Evolutionary conservation across 768 basidiomycete species (phyloP), one percentile per base, ranked within the genome.

Genomic region (Amyloporia xantha): DNA sequence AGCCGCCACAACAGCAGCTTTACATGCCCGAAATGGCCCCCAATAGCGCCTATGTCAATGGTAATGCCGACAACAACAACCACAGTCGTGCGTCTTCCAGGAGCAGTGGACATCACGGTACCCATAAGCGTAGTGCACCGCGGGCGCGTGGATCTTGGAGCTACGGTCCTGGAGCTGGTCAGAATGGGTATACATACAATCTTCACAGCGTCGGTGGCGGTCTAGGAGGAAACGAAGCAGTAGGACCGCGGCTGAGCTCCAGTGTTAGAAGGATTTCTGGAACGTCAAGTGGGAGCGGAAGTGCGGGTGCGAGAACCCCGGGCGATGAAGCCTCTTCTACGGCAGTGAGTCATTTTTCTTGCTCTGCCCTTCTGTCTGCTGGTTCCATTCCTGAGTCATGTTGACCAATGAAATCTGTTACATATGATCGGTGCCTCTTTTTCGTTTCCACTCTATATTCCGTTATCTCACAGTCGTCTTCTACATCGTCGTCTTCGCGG

Each of bases 251-350:
- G 40, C 66, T 89, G 51, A 84, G 67, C 49, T 68, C 70, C 17
- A 54, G 60, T 30, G 69, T 71, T 53, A 71, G 81, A 57, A 73
- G 82, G 60, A 67, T 66, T 41, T 62, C 72, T 23, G 73, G 74
- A 21, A 77, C 71, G 20, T 74, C 74, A 47, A 77, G 72, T 54
- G 69, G 59, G 19, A 60, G 66, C 39, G 64, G 71, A 28, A 79
- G 72, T 53, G 70, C 73, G 43, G 74, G 77, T 24, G 71, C 76
- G 47, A 76, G 82, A 55, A 79, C 84, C 30, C 74, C 80, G 38
- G 77, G 78, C 43, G 89, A 91, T 62, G 89, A 91, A 54, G 81
- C 79, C 27, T 80, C 84, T 9, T 89, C 87, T 23, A 81, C 78
- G 44, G 75, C 86, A 48, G 89, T 90, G 64, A 76, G 88, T 78